Base-by-base conservation (phyloP, 1,284 basidiomycete genomes). In the Fomitopsis betulina region DNA sequence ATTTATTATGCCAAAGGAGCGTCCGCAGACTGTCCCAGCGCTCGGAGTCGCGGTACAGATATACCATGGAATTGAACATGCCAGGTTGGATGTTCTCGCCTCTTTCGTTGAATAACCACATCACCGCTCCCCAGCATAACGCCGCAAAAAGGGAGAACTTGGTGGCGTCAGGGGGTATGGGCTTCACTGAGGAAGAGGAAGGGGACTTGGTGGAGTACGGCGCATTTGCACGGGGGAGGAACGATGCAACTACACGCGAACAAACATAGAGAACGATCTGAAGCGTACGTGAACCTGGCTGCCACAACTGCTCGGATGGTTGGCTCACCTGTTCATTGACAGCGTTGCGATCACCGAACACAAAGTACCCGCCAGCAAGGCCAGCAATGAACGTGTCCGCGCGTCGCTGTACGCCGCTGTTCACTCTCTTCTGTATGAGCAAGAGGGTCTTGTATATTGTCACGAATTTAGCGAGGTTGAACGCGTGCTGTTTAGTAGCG, bases 191-290 rank as follows among this genome's bases (percentile, higher is more conserved):
- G 5, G 74, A 65, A 30, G 75, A 70, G 39, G 76, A 72, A 15
- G 75, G 64, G 33, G 75, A 65, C 8, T 66, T 59, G 57, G 71
- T 70, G 51, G 75, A 71, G 73, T 86, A 79, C 35, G 80, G 73
- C 19, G 74, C 65, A 47, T 74, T 68, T 19, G 87, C 80, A 63
- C 95, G 86, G 7, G 95, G 93, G 37, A 97, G 79, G 77, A 95
- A 86, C 4, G 94, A 91, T 21, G 94, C 87, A 54, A 96, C 79
- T 42, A 94, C 91, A 55, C 95, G 87, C 19, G 93, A 94, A 62
- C 91, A 86, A 63, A 96, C 93, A 71, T 99, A 99, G 58, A 99
- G 85, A 10, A 99, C 97, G 64, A 99, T 98, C 92, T 96, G 56
- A 43, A 43, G 19, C 7, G 33, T 33, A 27, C 5, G 15, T 49